Percentiles rank a stretch among this genome's conserved stretches.
Conservation (phyloP, 2,329 filamentous ascomycete species). For the Zelopaecilomyces penicillatus region DNA sequence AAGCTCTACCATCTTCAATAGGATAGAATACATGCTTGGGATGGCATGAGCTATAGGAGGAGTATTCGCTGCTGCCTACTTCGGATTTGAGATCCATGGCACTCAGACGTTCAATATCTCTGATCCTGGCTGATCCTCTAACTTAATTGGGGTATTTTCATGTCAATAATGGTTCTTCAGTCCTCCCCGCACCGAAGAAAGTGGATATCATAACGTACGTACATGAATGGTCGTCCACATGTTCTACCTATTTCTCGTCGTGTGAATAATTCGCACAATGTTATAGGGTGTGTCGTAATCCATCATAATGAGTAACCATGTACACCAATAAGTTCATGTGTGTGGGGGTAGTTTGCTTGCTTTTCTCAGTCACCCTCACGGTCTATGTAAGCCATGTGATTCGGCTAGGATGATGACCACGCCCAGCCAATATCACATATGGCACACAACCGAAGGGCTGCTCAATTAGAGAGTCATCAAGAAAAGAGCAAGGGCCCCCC, state of each 20-base stretch:
- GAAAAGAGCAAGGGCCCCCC: constrained; percentile 41
- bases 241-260: too few relatives aligned
- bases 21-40: constrained; percentile 26
- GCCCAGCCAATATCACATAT: constrained; percentile 41
- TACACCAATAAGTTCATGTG: too few relatives aligned
- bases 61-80: constrained; percentile 12
- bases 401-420: constrained; percentile 44
- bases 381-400: constrained; percentile 37
- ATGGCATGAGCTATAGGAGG: constrained; percentile 21
- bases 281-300: too few relatives aligned
- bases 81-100: constrained; percentile 24
- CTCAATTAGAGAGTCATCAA: constrained; percentile 49
- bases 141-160: constrained; percentile 16
- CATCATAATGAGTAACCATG: too few relatives aligned
- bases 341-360: too few relatives aligned
- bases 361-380: constrained; percentile 13
- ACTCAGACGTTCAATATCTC: constrained; percentile 27
- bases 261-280: too few relatives aligned
- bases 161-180: constrained; percentile 14
- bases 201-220: too few relatives aligned
- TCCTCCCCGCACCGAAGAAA: too few relatives aligned
- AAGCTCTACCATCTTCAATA: constrained; percentile 30
- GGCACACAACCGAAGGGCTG: constrained; percentile 37
- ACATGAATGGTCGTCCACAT: too few relatives aligned
- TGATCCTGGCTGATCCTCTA: constrained; percentile 5